These are phyloP conservation scores for Carex sylvatica DNA, from an alignment of 202 grass and related monocot species.

Conservation along the genomic window DNA sequence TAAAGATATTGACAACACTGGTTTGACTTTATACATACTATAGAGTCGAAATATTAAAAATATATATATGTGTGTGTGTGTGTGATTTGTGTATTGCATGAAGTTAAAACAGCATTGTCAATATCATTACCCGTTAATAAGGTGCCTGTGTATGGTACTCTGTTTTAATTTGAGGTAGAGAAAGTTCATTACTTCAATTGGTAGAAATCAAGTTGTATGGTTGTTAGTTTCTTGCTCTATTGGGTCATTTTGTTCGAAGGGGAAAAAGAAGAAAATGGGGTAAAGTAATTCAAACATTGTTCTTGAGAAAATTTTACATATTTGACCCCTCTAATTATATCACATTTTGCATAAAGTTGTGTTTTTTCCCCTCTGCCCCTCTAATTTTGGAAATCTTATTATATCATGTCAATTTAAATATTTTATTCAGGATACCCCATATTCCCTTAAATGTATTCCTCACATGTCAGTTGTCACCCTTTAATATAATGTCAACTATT, in stretches of 20 bases:
- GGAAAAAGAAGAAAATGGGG: background rate
- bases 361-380: background rate
- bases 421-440: background rate
- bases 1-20: too few relatives aligned
- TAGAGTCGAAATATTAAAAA: too few relatives aligned
- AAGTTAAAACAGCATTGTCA: too few relatives aligned
- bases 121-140: background rate
- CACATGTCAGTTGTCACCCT: background rate
- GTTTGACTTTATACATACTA: too few relatives aligned
- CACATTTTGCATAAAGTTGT: too few relatives aligned
- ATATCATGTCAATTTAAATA: background rate
- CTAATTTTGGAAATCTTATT: background rate
- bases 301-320: background rate
- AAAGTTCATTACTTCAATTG: background rate
- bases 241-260: background rate
- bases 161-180: background rate
- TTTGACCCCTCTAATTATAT: background rate
- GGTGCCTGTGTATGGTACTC: background rate
- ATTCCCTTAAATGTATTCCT: background rate
- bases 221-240: background rate
- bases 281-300: background rate
- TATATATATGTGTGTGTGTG: too few relatives aligned
- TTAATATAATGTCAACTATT: background rate
- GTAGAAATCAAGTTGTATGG: background rate
- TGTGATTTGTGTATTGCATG: too few relatives aligned